Evolutionary conservation across 352 stramenopile genomes (phyloP).

Genomic region (Pythium rishiriense): DNA sequence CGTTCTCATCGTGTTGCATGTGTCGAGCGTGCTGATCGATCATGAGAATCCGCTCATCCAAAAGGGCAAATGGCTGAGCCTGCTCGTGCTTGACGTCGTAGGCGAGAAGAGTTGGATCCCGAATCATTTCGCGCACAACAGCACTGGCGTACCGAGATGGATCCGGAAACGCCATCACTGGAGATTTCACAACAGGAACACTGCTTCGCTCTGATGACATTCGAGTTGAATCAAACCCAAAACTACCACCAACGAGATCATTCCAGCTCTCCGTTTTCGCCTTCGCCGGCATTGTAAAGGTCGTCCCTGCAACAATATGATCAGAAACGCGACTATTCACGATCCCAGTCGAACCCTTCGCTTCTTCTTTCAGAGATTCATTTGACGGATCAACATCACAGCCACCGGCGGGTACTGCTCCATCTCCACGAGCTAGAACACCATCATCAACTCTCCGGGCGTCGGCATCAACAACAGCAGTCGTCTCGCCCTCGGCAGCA

Average conservation of each 20-base stretch:
- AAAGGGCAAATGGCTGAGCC: slow-evolving; percentile 41
- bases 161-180: slow-evolving; percentile 7
- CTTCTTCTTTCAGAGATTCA: no score
- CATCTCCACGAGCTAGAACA: no score
- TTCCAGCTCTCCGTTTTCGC: slow-evolving; percentile 15
- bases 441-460: no score
- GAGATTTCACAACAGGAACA: slow-evolving; percentile 2
- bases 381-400: no score
- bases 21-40: slow-evolving; percentile 50
- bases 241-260: slow-evolving; percentile 1
- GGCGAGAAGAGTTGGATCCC: slow-evolving; percentile 39
- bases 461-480: no score
- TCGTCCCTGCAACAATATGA: no score
- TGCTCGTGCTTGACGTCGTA: slow-evolving; percentile 64
- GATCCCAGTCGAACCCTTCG: no score
- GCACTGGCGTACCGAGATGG: slow-evolving; percentile 25
- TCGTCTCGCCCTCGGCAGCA: neutral
- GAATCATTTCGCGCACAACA: slow-evolving; percentile 23
- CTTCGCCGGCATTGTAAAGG: neutral
- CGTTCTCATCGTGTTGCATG: slow-evolving; percentile 48
- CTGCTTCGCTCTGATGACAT: slow-evolving; percentile 1
- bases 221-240: neutral
- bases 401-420: no score
- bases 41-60: slow-evolving; percentile 55
- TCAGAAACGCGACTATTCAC: no score